A percentile compares a stretch with the other conserved stretches of the same genome.
Conservation (phyloP, 2,329 filamentous ascomycete genomes). For the Cytospora mali region DNA sequence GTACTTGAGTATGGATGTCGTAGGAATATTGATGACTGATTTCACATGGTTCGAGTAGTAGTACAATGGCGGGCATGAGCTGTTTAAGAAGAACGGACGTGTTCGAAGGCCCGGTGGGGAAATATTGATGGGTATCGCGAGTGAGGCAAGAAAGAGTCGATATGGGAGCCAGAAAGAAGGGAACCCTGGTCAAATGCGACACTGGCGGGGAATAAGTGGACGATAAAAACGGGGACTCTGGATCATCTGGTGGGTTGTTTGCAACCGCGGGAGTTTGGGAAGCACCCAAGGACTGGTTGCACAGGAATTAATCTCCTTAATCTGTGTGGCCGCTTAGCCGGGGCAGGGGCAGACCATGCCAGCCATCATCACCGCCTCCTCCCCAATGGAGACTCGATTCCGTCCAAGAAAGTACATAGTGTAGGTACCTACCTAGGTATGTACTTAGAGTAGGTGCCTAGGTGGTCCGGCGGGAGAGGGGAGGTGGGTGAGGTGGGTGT, state of each 20-base stretch:
- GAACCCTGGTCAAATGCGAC: constrained; percentile 5
- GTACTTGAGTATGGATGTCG: not conserved
- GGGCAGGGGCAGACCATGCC: constrained; percentile 17
- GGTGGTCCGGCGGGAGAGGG: too few relatives aligned
- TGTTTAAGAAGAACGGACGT: constrained; percentile 9
- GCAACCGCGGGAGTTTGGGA: constrained; percentile 13
- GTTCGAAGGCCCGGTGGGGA: constrained; percentile 3
- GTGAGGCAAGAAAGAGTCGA: constrained; percentile 9
- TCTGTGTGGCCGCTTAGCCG: constrained; percentile 17
- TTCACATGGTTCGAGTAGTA: not conserved
- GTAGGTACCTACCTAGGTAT: too few relatives aligned
- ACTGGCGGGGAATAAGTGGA: not conserved
- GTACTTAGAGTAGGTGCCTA: too few relatives aligned
- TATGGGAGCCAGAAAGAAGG: constrained; percentile 3
- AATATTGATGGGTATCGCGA: constrained; percentile 8
- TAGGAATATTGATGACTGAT: not conserved
- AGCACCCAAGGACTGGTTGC: not conserved
- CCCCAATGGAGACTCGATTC: constrained; percentile 4
- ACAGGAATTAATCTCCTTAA: constrained; percentile 16
- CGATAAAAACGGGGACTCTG: not conserved
- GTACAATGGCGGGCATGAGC: not conserved
- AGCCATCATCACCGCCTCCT: constrained; percentile 3
- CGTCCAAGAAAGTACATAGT: too few relatives aligned
- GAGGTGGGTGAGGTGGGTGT: too few relatives aligned
- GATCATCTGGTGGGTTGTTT: not conserved